phyloP scores from a whole-genome alignment of 2,329 filamentous ascomycete genomes.

The Monilinia polystroma region DNA sequence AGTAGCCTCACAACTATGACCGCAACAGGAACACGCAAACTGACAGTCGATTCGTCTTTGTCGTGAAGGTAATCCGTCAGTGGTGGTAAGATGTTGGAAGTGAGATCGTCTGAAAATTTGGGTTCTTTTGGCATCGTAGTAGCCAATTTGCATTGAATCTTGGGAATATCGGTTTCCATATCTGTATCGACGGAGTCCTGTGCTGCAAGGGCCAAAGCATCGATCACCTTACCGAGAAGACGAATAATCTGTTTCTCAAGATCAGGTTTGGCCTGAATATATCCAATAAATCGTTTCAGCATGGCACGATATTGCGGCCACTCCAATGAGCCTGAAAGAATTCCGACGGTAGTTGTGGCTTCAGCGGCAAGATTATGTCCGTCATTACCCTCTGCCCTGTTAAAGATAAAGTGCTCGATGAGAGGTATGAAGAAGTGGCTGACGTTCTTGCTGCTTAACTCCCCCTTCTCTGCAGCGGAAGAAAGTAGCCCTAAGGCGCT shows the following conservation, averaged over 20 bases:
- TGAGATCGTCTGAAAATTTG: conserved; percentile 71
- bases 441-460: conserved; percentile 74
- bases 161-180: conserved; percentile 39
- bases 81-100: conserved; percentile 72
- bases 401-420: conserved; percentile 91
- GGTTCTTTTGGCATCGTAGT: conserved; percentile 63
- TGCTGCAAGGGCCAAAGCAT: conserved; percentile 64
- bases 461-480: conserved; percentile 60
- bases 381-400: conserved; percentile 68
- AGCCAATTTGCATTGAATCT: conserved; percentile 50
- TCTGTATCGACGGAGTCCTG: conserved; percentile 37
- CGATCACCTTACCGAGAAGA: conserved; percentile 76
- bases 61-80: conserved; percentile 84
- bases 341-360: conserved; percentile 76
- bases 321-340: conserved; percentile 72
- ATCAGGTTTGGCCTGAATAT: conserved; percentile 76
- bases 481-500: conserved; percentile 79
- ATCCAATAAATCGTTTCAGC: conserved; percentile 78
- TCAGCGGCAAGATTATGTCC: conserved; percentile 86
- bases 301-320: conserved; percentile 89
- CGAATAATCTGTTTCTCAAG: conserved; percentile 83
- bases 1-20: conserved; percentile 86
- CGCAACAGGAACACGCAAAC: conserved; percentile 85
- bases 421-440: conserved; percentile 87
- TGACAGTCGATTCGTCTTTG: conserved; percentile 93